These are phyloP conservation scores for Vanrija sp. DNA, from an alignment of 1,284 basidiomycete genomes.

Conservation along the genomic window DNA sequence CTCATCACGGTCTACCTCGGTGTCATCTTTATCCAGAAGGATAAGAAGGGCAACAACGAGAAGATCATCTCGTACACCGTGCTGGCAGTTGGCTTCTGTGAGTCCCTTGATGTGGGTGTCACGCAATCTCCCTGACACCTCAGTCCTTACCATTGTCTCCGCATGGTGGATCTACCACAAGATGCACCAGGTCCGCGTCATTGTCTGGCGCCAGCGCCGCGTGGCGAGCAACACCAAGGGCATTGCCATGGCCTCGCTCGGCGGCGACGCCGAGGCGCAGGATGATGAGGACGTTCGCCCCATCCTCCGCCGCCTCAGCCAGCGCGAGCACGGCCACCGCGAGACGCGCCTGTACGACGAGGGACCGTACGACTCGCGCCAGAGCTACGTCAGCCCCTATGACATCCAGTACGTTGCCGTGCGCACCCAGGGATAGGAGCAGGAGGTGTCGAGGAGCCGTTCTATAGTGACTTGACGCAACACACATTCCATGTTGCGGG, in stretches of 20 bases:
- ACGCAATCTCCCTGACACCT: not conserved
- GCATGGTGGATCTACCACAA: slow-evolving; percentile 76
- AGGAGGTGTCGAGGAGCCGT: too few relatives aligned
- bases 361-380: not conserved
- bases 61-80: slow-evolving; percentile 59
- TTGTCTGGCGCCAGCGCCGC: slow-evolving; percentile 67
- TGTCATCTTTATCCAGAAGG: slow-evolving; percentile 53
- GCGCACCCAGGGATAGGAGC: not conserved
- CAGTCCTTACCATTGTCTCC: slow-evolving; percentile 66
- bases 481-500: not conserved
- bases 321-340: too few relatives aligned
- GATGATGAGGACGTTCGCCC: not conserved
- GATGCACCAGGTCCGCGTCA: slow-evolving; percentile 70
- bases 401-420: slow-evolving; percentile 25
- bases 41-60: slow-evolving; percentile 50
- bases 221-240: slow-evolving; percentile 5
- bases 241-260: slow-evolving; percentile 5
- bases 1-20: slow-evolving; percentile 71
- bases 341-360: too few relatives aligned
- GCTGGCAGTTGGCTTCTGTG: slow-evolving; percentile 56
- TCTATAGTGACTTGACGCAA: not conserved
- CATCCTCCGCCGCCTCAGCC: not conserved
- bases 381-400: slow-evolving; percentile 30
- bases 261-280: slow-evolving; percentile 1
- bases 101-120: slow-evolving; percentile 5